Evolutionary conservation across 2,329 filamentous ascomycete species (phyloP).

Genomic region (Trichoderma lentiforme): DNA sequence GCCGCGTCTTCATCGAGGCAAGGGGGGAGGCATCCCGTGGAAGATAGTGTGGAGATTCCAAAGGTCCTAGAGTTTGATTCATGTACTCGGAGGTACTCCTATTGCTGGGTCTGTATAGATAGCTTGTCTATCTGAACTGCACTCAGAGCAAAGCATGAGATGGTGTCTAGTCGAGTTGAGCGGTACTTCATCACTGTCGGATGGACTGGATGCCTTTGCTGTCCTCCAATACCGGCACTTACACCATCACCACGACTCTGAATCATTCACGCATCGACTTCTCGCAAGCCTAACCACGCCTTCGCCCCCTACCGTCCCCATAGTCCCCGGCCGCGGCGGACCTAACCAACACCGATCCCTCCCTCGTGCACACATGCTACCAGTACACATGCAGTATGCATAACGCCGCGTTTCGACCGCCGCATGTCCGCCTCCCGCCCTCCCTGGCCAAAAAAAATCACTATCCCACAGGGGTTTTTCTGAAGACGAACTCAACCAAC

Average conservation of each 20-base stretch:
- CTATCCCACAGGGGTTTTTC: background rate
- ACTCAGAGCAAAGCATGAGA: background rate
- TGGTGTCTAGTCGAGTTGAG: background rate
- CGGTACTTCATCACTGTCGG: background rate
- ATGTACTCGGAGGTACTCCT: background rate
- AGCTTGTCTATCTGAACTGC: background rate
- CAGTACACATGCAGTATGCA: constrained; percentile 12
- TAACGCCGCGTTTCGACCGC: constrained; percentile 1
- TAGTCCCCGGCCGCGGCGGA: background rate
- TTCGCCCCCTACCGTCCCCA: background rate
- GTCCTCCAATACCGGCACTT: background rate
- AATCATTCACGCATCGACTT: constrained; percentile 1
- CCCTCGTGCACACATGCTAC: constrained; percentile 1
- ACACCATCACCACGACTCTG: background rate
- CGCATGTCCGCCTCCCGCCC: background rate
- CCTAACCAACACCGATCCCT: background rate
- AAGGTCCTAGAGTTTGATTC: background rate
- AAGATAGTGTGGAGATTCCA: background rate
- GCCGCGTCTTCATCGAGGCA: background rate
- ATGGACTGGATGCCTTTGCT: background rate
- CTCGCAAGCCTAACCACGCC: constrained; percentile 14
- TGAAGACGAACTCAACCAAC: background rate
- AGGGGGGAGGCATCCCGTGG: background rate
- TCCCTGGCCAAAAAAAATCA: background rate
- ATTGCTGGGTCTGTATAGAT: background rate